Conservation (phyloP, 1,284 basidiomycete genomes). For the Boletellus dicymbophilus region DNA sequence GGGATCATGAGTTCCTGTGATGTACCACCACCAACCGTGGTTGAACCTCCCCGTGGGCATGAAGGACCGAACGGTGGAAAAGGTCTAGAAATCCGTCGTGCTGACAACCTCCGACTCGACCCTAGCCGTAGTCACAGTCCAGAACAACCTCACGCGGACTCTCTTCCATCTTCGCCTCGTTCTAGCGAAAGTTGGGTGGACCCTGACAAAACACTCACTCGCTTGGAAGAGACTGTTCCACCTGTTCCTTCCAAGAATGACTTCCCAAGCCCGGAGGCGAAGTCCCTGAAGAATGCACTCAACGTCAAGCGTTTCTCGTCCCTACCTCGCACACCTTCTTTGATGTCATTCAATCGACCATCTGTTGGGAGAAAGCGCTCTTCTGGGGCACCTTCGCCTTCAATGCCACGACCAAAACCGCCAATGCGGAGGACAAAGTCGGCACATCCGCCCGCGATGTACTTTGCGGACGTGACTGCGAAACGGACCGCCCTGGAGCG, state of each 20-base stretch:
- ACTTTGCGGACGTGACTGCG: conserved; percentile 65
- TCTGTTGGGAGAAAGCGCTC: conserved; percentile 27
- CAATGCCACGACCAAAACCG: conserved; percentile 18
- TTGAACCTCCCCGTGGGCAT: conserved; percentile 38
- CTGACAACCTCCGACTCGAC: conserved; percentile 17
- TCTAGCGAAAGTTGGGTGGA: conserved; percentile 28
- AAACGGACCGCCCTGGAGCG: conserved; percentile 71
- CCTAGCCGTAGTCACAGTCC: conserved; percentile 9
- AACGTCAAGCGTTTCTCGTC: conserved; percentile 58
- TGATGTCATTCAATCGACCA: conserved; percentile 34
- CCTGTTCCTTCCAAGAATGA: conserved; percentile 35
- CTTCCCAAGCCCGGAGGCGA: conserved; percentile 23
- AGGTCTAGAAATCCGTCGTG: conserved; percentile 35
- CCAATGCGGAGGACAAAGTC: conserved; percentile 44
- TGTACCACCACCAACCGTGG: conserved; percentile 40
- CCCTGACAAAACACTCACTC: conserved; percentile 18
- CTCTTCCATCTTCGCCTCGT: conserved; percentile 16
- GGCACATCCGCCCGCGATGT: conserved; percentile 72
- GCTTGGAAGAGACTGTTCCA: conserved; percentile 25
- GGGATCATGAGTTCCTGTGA: conserved; percentile 34
- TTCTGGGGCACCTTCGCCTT: conserved; percentile 46
- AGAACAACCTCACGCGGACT: conserved; percentile 13
- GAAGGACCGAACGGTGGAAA: conserved; percentile 24
- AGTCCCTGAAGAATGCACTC: conserved; percentile 30
- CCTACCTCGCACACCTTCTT: conserved; percentile 58